phyloP scores from a whole-genome alignment of 2,329 filamentous ascomycete species.

The Ophiostoma piceae region DNA sequence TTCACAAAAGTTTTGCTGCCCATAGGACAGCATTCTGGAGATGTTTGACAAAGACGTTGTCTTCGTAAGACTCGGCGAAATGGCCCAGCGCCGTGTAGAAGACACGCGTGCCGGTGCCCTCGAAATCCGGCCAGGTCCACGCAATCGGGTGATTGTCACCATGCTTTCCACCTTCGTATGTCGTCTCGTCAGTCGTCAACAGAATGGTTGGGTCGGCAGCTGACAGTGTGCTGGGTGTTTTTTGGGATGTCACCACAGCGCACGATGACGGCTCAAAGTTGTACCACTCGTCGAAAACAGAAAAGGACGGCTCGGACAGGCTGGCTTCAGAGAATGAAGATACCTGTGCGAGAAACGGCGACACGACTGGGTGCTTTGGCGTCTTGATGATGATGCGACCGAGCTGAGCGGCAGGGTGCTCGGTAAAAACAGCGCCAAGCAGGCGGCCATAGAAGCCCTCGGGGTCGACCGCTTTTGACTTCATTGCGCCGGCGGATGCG shows the following conservation, averaged over 20 bases:
- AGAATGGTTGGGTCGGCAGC: conserved; percentile 35
- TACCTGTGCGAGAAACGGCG: conserved; percentile 25
- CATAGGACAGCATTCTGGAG: conserved; percentile 31
- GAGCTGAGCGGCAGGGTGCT: conserved; percentile 37
- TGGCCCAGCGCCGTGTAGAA: conserved; percentile 43
- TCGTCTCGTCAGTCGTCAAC: conserved; percentile 36
- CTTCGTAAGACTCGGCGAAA: conserved; percentile 38
- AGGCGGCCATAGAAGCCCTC: conserved; percentile 38
- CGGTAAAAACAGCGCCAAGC: conserved; percentile 38
- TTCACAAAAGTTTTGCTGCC: conserved; percentile 29
- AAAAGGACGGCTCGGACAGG: conserved; percentile 16
- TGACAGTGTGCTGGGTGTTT: conserved; percentile 26
- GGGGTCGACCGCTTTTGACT: conserved; percentile 23
- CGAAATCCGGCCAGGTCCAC: conserved; percentile 39
- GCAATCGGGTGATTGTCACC: conserved; percentile 38
- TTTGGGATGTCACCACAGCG: conserved; percentile 16
- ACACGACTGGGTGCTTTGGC: conserved; percentile 32
- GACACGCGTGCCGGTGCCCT: conserved; percentile 36
- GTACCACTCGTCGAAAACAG: conserved; percentile 42
- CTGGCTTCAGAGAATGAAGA: conserved; percentile 19
- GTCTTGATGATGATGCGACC: conserved; percentile 34
- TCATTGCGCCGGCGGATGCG: conserved; percentile 36
- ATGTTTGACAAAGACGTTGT: conserved; percentile 32
- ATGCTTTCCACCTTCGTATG: conserved; percentile 36
- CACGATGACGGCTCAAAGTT: conserved; percentile 33